Conservation (phyloP, 192 early-diverging fungal species). For the Coemansia javaensis region DNA sequence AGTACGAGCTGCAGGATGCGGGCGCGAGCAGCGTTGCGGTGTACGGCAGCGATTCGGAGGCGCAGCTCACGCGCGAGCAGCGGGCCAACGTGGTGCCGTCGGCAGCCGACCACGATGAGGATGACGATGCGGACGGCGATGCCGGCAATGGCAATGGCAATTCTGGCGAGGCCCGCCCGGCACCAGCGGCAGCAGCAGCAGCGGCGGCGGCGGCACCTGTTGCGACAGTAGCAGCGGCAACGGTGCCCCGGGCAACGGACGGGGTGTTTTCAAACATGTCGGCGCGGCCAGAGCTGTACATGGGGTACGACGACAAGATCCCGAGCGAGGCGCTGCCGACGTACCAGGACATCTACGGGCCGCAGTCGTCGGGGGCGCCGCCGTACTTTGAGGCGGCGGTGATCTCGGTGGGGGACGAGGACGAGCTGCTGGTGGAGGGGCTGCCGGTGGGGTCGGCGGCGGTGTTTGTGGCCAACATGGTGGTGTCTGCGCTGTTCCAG, state of each 20-base stretch:
- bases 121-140: slow-evolving; percentile 11
- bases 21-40: slow-evolving; percentile 21
- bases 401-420: slow-evolving; percentile 70
- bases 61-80: slow-evolving; percentile 25
- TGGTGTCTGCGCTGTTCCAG: slow-evolving; percentile 74
- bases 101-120: slow-evolving; percentile 31
- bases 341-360: slow-evolving; percentile 75
- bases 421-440: slow-evolving; percentile 85
- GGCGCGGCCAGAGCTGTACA: slow-evolving; percentile 45
- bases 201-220: not conserved
- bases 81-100: slow-evolving; percentile 37
- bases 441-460: slow-evolving; percentile 79
- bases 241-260: slow-evolving; percentile 35
- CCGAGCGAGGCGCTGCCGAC: slow-evolving; percentile 43
- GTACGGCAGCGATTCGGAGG: slow-evolving; percentile 16
- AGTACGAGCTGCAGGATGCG: slow-evolving; percentile 38
- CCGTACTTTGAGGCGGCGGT: slow-evolving; percentile 77
- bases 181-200: not conserved
- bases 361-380: slow-evolving; percentile 56
- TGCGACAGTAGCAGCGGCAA: not conserved
- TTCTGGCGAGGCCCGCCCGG: slow-evolving; percentile 1
- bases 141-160: slow-evolving; percentile 8
- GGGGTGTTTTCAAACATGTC: slow-evolving; percentile 54
- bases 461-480: slow-evolving; percentile 74
- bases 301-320: slow-evolving; percentile 48